Evolutionary conservation across 805 yeast species (phyloP), one percentile per base, ranked within the genome.

Genomic region (Saccharomyces kudriavzevii): DNA sequence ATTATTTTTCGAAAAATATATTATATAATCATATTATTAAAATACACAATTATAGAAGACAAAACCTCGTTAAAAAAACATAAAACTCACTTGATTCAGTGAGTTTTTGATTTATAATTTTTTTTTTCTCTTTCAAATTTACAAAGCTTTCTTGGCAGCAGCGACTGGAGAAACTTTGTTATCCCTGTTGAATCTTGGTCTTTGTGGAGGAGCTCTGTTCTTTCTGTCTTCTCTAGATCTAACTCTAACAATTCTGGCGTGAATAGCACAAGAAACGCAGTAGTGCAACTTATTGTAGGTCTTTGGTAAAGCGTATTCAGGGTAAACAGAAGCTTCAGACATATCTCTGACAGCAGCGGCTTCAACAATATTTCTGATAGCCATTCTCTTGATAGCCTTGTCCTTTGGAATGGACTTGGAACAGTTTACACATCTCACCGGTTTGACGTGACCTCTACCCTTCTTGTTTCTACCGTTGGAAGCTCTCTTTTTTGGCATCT

Each of bases 381-480:
- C 90, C 85, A 94, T 96, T 83, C 99, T 89, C 94, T 94, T 94
- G 89, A 94, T 94, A 79, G 99, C 98, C 87, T 94, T 94, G 79
- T 94, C 99, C 88, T 94, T 94, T 77, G 99, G 97, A 72, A 94
- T 96, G 83, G 96, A 89, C 80, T 96, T 89, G 73, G 97, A 87
- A 82, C 99, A 94, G 97, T 94, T 94, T 75, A 90, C 87, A 85
- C 99, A 94, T 87, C 99, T 91, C 74, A 92, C 97, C 77, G 96
- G 96, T 81, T 88, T 89, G 80, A 89, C 97, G 96, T 94, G 98
- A 77, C 99, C 99, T 89, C 99, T 94, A 78, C 98, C 98, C 84
- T 90, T 91, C 95, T 94, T 94, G 95, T 94, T 94, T 85, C 99
- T 92, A 86, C 99, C 99, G 97, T 91, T 90, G 94, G 97, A 90